Conservation (phyloP, 2,329 filamentous ascomycete genomes). For the Cercospora nicotianae region DNA sequence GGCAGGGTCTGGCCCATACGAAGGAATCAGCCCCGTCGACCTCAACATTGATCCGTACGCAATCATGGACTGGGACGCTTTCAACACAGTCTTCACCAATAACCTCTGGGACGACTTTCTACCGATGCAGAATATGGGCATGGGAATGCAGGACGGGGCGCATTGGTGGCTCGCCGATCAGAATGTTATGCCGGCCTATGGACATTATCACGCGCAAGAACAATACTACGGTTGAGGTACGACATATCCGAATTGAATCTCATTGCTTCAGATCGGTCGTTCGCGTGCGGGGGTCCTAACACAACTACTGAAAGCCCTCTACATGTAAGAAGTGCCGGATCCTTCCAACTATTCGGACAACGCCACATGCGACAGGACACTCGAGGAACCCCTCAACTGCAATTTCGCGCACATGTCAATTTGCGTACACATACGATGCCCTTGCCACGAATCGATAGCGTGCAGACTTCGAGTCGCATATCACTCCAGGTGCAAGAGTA, state of each 20-base stretch:
- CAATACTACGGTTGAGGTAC: background rate
- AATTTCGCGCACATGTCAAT: too few species aligned
- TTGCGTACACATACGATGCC: too few species aligned
- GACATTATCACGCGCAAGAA: background rate
- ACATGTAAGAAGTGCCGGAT: too few species aligned
- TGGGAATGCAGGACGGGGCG: slow-evolving; percentile 8
- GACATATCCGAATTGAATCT: background rate
- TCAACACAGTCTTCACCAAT: slow-evolving; percentile 25
- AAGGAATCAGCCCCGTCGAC: slow-evolving; percentile 16
- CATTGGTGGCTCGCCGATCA: slow-evolving; percentile 10
- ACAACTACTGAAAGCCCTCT: too few species aligned
- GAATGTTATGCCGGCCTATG: background rate
- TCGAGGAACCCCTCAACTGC: too few species aligned
- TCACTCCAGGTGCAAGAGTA: background rate
- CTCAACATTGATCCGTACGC: slow-evolving; percentile 16
- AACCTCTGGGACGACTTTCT: slow-evolving; percentile 18
- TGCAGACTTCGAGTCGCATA: background rate
- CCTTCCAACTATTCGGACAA: too few species aligned
- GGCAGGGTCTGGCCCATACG: background rate
- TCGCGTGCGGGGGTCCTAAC: background rate
- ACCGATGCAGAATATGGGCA: slow-evolving; percentile 14
- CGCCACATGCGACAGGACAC: too few species aligned
- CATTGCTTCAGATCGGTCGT: background rate
- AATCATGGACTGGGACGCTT: slow-evolving; percentile 23
- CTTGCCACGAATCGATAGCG: background rate